phyloP scores from a whole-genome alignment of 345 rosid species.

The Alliaria petiolata region DNA sequence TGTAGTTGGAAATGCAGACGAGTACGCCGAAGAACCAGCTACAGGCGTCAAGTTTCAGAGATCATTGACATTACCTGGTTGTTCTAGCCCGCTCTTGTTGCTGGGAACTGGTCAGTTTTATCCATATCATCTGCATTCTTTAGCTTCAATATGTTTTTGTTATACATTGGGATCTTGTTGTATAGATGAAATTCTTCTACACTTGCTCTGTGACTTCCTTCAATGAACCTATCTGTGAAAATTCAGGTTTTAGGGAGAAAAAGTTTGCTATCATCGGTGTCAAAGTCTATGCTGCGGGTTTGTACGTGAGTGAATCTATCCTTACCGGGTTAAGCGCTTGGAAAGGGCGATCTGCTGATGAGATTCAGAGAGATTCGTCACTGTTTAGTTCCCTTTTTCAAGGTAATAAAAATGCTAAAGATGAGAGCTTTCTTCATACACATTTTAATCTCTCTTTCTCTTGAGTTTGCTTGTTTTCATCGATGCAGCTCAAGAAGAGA shows the following conservation, averaged over 20 bases:
- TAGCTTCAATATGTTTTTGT: too few species aligned
- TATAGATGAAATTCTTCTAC: neutral
- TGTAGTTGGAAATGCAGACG: slow-evolving; percentile 56
- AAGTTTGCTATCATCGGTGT: slow-evolving; percentile 79
- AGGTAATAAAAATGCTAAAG: slow-evolving; percentile 37
- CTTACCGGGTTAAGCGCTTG: slow-evolving; percentile 39
- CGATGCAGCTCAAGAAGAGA: slow-evolving; percentile 55
- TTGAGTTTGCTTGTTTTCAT: neutral
- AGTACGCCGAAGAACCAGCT: slow-evolving; percentile 53
- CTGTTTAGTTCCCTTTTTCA: slow-evolving; percentile 49
- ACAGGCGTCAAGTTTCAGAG: slow-evolving; percentile 65
- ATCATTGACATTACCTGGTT: slow-evolving; percentile 59
- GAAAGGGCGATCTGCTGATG: slow-evolving; percentile 54
- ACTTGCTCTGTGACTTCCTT: neutral
- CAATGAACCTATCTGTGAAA: neutral
- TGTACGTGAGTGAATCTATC: slow-evolving; percentile 53
- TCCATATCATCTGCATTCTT: neutral
- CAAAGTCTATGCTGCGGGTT: slow-evolving; percentile 85
- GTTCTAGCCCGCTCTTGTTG: slow-evolving; percentile 52
- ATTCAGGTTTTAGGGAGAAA: slow-evolving; percentile 84
- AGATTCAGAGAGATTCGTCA: slow-evolving; percentile 50
- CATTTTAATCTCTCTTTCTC: neutral
- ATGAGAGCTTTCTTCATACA: neutral
- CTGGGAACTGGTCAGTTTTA: slow-evolving; percentile 70
- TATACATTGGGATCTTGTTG: neutral